Conservation (phyloP, 345 rosid species). For the Populus davidiana region DNA sequence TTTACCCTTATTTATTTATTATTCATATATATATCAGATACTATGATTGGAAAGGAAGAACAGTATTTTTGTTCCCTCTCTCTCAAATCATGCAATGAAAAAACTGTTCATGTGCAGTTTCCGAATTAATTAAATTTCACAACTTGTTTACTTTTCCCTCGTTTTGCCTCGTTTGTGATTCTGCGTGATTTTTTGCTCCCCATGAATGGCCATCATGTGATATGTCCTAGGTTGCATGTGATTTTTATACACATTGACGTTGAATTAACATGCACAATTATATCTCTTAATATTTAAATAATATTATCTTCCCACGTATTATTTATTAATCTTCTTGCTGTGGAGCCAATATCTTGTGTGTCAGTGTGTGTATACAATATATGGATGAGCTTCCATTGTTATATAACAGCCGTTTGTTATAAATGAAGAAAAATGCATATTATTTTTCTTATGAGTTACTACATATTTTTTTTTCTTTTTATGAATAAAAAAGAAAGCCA, state of each 20-base stretch:
- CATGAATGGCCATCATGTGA: slow-evolving; percentile 41
- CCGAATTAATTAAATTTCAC: slow-evolving; percentile 28
- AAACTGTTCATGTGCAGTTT: slow-evolving; percentile 29
- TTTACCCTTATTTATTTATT: slow-evolving; percentile 18
- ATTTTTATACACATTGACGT: slow-evolving; percentile 20
- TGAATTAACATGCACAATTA: background rate
- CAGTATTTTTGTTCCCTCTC: slow-evolving; percentile 15
- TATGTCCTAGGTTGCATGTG: slow-evolving; percentile 32
- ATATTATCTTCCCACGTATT: background rate
- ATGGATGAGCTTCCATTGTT: background rate
- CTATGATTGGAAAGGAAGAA: slow-evolving; percentile 18
- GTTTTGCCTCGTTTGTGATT: slow-evolving; percentile 29
- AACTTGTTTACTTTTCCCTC: slow-evolving; percentile 19
- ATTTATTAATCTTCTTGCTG: background rate
- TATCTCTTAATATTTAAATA: background rate
- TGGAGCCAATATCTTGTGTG: background rate
- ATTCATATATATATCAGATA: background rate
- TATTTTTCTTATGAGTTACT: too few relatives aligned
- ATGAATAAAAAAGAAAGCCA: too few relatives aligned
- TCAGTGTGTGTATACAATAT: background rate
- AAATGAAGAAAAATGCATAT: too few relatives aligned
- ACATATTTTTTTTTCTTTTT: too few relatives aligned
- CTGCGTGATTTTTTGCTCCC: slow-evolving; percentile 58
- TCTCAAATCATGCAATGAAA: slow-evolving; percentile 32
- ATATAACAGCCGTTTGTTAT: background rate